Conservation (phyloP, 345 rosid genomes). For the Bretschneidera sinensis region DNA sequence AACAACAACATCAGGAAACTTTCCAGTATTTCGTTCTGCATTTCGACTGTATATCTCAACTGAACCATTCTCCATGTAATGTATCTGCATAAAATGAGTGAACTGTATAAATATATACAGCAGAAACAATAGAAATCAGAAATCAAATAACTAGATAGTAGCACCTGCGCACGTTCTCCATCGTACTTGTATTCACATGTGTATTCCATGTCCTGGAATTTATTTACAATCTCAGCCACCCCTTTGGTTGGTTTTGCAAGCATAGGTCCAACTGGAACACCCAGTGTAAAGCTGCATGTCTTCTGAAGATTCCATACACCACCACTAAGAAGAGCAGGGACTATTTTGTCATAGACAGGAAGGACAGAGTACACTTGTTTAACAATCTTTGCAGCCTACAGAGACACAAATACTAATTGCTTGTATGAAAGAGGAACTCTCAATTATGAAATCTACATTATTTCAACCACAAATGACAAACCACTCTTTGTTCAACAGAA, state of each 20-base stretch:
- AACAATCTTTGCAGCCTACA: conserved; percentile 84
- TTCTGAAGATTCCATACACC: conserved; percentile 89
- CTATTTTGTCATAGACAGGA: conserved; percentile 86
- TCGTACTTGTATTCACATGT: conserved; percentile 94
- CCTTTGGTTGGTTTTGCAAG: conserved; percentile 90
- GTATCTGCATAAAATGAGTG: conserved; percentile 46
- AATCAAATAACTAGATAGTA: conserved; percentile 2
- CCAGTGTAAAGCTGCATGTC: conserved; percentile 63
- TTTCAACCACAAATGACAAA: background rate
- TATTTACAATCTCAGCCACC: conserved; percentile 71
- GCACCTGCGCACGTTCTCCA: conserved; percentile 98
- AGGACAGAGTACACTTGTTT: conserved; percentile 85
- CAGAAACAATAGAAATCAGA: conserved; percentile 6
- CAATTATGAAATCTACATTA: background rate
- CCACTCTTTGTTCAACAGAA: background rate
- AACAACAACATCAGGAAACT: conserved; percentile 81
- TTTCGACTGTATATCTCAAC: conserved; percentile 96
- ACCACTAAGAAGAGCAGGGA: conserved; percentile 67
- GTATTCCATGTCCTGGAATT: conserved; percentile 75
- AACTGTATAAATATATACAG: conserved; percentile 6
- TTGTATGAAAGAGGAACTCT: conserved; percentile 2
- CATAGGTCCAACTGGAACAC: conserved; percentile 96
- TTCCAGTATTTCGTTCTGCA: conserved; percentile 87
- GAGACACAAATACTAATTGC: conserved; percentile 4
- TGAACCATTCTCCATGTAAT: conserved; percentile 77